Base-by-base conservation (phyloP, 2,329 filamentous ascomycete species). In the Hymenoscyphus salicellus region DNA sequence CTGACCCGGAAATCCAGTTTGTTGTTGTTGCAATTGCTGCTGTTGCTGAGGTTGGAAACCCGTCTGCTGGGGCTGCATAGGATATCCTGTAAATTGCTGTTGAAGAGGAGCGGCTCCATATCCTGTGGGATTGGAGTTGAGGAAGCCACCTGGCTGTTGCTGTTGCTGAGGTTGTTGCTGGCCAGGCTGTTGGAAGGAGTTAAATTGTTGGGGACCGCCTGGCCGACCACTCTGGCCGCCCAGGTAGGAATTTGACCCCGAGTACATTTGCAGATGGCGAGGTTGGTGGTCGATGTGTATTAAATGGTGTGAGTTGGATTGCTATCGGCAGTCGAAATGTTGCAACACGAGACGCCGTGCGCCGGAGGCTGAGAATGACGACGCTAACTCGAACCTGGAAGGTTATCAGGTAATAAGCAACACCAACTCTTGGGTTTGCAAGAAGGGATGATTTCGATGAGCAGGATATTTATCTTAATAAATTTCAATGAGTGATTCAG, bases 201-300 rank as follows among this genome's bases (percentile, higher is more conserved):
- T 77, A 71, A 82, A 85, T 71, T 86, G 82, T 68, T 82, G 86
- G 74, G 86, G 85, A 62, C 87, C 86, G 59, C 90, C 90, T 66
- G 88, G 90, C 77, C 89, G 86, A 81, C 84, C 89, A 76, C 89
- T 92, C 77, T 84, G 86, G 80, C 88, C 90, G 78, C 92, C 92
- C 74, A 96, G 80, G 78, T 89, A 97, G 69, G 91, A 89, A 82
- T 91, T 96, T 71, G 92, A 91, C 77, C 89, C 92, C 71, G 92
- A 95, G 81, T 92, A 98, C 94, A 97, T 52, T 52, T 52, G 46
- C 46, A 26, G 20, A 26, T 97, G 79, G 32, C 52, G 30, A 52
- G 55, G 38, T 38, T 41, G 76, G 55, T n/a, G 8, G 32, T 32
- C 20, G n/a, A 32, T 32, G 55, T 30, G 3, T 30, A 30, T 30